Base-by-base conservation (phyloP, 2,329 filamentous ascomycete genomes). In the Elsinoe perseae region DNA sequence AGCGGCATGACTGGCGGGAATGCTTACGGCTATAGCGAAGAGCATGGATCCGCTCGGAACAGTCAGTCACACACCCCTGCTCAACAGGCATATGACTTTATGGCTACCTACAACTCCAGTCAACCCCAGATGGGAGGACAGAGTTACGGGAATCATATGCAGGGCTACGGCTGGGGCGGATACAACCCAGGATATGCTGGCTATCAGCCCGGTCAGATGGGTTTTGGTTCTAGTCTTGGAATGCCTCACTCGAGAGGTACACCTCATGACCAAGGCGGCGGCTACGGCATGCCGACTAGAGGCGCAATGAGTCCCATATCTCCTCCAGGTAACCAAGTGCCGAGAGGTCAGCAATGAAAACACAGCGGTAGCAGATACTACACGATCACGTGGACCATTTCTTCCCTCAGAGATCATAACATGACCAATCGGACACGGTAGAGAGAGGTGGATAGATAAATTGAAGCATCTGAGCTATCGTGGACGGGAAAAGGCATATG, bases 101-200 rank as follows among this genome's bases (percentile, higher is more conserved):
- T 56, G 25, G 20, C 48, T 23, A 18, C 14, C 5, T 56, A 56
- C 40, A 44, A 36, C n/a, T 25, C 53, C 9, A 25, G 18, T 9
- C 53, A 56, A 20, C 28, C 21, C n/a, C 38, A 42, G 7, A 38
- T 52, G 28, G 48, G 48, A 7, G 48, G 48, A 12, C 48, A 52
- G n/a, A 52, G 25, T n/a, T 56, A 44, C 18, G 43, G 30, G n/a
- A 21, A n/a, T 14, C 38, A 20, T 9, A 56, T 56, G 53, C 53
- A 56, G 12, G 48, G 40, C 34, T 56, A 56, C 21, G 53, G 38
- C 3, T 56, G 53, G 53, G 42, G 28, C 16, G 48, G 48, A 23
- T 52, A 52, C 48, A 52, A 52, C 25, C 8, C 20, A 6, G 40
- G 40, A 18, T 44, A 44, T 44, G 40, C 40, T 6, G 40, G 40